A percentile compares a stretch with the other conserved stretches of the same genome.
Evolutionary conservation across 106 monocot genomes (phyloP).

Genomic region (Dactylorhiza incarnata): DNA sequence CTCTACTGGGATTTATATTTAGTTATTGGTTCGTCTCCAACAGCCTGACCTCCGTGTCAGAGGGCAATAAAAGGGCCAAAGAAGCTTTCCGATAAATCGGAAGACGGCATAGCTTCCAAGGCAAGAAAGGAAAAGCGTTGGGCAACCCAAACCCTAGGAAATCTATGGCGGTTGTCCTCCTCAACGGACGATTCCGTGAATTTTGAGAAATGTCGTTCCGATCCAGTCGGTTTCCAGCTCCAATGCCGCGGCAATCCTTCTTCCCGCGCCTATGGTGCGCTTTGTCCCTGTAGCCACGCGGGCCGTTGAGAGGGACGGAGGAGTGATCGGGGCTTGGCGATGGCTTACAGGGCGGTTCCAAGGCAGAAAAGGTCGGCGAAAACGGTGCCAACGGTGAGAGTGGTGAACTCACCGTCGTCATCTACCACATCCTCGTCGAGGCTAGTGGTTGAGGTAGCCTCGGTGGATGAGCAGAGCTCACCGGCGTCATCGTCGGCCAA

Average conservation of each 20-base stretch:
- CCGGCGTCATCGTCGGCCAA: constrained; percentile 44
- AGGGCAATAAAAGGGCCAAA: constrained; percentile 2
- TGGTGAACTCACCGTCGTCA: constrained; percentile 33
- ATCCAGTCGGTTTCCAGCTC: constrained; percentile 13
- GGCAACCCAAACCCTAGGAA: constrained; percentile 25
- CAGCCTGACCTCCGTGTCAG: background rate
- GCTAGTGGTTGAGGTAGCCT: constrained; percentile 28
- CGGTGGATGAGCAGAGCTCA: constrained; percentile 55
- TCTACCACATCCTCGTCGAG: constrained; percentile 53
- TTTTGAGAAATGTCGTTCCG: constrained; percentile 12
- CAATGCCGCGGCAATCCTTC: constrained; percentile 12
- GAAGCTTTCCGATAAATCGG: constrained; percentile 9
- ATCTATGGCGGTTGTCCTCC: background rate
- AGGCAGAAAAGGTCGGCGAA: constrained; percentile 15
- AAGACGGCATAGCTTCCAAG: constrained; percentile 36
- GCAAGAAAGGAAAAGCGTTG: constrained; percentile 17
- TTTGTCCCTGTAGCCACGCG: constrained; percentile 5
- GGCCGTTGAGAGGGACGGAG: background rate
- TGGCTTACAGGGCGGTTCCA: constrained; percentile 20
- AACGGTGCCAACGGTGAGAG: constrained; percentile 5
- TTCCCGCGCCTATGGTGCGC: background rate
- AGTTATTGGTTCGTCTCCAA: background rate
- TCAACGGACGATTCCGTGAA: background rate
- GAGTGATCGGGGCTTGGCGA: constrained; percentile 7
- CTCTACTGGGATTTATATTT: constrained; percentile 4